Evolutionary conservation across 2,329 filamentous ascomycete species (phyloP).

Genomic region (Aaosphaeria arxii): DNA sequence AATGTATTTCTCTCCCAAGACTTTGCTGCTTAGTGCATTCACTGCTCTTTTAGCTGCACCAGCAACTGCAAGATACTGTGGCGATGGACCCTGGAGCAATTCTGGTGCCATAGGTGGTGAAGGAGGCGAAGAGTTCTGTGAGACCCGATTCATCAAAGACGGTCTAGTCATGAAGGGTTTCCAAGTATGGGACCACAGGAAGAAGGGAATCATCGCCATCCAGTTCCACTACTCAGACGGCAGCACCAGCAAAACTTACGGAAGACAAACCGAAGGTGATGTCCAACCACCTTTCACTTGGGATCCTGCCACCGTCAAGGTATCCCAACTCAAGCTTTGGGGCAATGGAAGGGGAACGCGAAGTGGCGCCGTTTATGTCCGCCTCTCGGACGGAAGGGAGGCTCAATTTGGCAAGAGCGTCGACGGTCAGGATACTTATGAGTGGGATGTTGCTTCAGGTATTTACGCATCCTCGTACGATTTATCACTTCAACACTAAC

Average conservation of each 20-base stretch:
- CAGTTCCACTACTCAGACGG: slow-evolving; percentile 18
- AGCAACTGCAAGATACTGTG: not conserved
- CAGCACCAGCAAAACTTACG: slow-evolving; percentile 6
- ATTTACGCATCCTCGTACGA: too few species aligned
- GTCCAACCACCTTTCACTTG: slow-evolving; percentile 9
- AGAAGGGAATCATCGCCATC: slow-evolving; percentile 7
- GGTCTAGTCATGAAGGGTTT: slow-evolving; percentile 13
- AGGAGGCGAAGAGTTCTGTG: slow-evolving; percentile 5
- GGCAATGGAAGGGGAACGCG: slow-evolving; percentile 10
- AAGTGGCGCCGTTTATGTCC: slow-evolving; percentile 11
- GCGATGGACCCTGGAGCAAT: not conserved
- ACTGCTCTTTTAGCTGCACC: not conserved
- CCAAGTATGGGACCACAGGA: slow-evolving; percentile 9
- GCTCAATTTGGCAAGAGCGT: slow-evolving; percentile 15
- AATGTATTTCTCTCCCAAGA: slow-evolving; percentile 1
- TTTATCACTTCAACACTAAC: too few species aligned
- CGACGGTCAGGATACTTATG: slow-evolving; percentile 8
- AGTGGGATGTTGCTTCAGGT: slow-evolving; percentile 7
- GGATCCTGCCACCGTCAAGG: slow-evolving; percentile 10
- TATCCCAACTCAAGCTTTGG: slow-evolving; percentile 13
- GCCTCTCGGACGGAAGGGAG: slow-evolving; percentile 8
- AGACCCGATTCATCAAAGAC: slow-evolving; percentile 8
- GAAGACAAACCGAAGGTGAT: slow-evolving; percentile 9
- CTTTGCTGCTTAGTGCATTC: not conserved
- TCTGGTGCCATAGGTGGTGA: not conserved